Base-by-base conservation (phyloP, 2,329 filamentous ascomycete species). In the Tolypocladium sp. region DNA sequence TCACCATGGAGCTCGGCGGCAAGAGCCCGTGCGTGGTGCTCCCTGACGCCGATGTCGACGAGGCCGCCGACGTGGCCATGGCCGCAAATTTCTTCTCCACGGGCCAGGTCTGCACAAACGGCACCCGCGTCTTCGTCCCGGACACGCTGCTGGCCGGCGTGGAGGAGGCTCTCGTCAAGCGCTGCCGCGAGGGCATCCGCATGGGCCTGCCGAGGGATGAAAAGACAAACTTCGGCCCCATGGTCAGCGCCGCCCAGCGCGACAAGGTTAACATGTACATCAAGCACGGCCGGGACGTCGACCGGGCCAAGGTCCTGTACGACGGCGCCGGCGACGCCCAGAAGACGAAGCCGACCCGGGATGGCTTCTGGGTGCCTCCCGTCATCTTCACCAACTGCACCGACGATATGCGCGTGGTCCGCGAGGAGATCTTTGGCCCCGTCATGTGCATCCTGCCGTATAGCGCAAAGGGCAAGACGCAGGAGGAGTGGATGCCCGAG, bases 61-160 rank as follows among this genome's bases (percentile, higher is more conserved):
- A 85, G 67, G 92, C 92, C n/a, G 92, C 91, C 40, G 88, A 96
- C 68, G 89, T 90, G 37, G 91, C 91, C 63, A 92, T 96, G 88
- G 91, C 95, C 80, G 92, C 91, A 66, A 96, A 96, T 74, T 96
- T 96, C 77, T 96, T 90, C 79, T 92, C 88, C 64, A 90, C 89
- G 0, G 92, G 92, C 37, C 92, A 96, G 74, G 91, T 96, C 56
- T 96, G 92, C 81, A 96, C 92, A 56, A 96, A 96, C 71, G 92
- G 92, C 56, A 96, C 92, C 1, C 82, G 92, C 13, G 91, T 96
- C 40, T 96, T 96, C 70, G 82, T 96, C 3, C 91, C 89, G 0
- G 75, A 79, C 40, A 70, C 74, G 42, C 80, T 91, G 71, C 86
- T 92, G 69, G 59, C 75, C 17, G 78, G 77, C 0, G 92, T 96